Percentiles rank a stretch among this genome's conserved stretches.
These are phyloP conservation scores for Lactifluus volemus DNA, from an alignment of 768 basidiomycete species.

Conservation along the genomic window DNA sequence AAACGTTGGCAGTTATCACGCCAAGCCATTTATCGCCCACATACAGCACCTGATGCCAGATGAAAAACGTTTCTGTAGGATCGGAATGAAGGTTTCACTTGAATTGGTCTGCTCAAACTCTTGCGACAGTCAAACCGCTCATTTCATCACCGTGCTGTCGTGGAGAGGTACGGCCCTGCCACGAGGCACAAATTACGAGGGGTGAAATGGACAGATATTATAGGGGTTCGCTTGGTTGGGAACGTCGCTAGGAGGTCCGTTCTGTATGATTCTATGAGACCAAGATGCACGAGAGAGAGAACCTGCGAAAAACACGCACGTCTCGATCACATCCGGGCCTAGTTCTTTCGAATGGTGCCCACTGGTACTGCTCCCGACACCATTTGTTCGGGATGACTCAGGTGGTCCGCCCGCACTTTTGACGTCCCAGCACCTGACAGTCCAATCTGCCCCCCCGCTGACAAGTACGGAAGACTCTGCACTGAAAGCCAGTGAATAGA, in stretches of 20 bases:
- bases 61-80: neutral
- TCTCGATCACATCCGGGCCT: slow-evolving; percentile 53
- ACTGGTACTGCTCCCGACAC: slow-evolving; percentile 27
- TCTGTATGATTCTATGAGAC: slow-evolving; percentile 32
- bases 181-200: slow-evolving; percentile 89
- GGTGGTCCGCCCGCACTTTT: slow-evolving; percentile 63
- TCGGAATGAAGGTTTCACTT: neutral
- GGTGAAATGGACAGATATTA: slow-evolving; percentile 89
- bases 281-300: slow-evolving; percentile 7
- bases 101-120: neutral
- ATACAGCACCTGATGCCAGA: neutral
- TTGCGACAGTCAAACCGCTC: neutral
- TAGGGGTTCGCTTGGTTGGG: slow-evolving; percentile 92
- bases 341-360: slow-evolving; percentile 19
- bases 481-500: slow-evolving; percentile 87
- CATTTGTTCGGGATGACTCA: slow-evolving; percentile 51
- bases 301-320: slow-evolving; percentile 42
- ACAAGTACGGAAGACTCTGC: slow-evolving; percentile 86
- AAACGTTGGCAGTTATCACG: neutral
- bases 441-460: slow-evolving; percentile 90
- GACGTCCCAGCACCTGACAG: slow-evolving; percentile 97
- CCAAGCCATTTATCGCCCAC: neutral
- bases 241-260: slow-evolving; percentile 83
- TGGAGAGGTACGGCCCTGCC: slow-evolving; percentile 63
- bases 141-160: slow-evolving; percentile 31